Conservation (phyloP, 2,329 filamentous ascomycete genomes). For the Colletotrichum horii region DNA sequence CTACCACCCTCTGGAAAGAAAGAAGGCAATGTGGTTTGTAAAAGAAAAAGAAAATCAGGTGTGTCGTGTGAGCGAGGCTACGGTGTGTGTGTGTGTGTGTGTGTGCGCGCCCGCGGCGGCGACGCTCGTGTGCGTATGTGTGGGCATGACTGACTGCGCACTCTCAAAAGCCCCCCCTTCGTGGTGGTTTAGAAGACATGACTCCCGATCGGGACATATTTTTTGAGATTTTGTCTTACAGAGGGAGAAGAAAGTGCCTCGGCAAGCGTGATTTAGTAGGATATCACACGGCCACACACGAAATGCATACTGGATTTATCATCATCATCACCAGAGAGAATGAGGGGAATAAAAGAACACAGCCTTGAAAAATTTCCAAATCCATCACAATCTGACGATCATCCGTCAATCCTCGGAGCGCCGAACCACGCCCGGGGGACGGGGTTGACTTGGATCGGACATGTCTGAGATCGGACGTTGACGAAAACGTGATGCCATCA, state of each 20-base stretch:
- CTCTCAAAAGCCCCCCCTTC: not conserved
- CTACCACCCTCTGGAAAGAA: not conserved
- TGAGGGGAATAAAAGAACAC: not conserved
- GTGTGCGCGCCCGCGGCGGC: not conserved
- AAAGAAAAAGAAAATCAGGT: not conserved
- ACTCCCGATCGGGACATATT: conserved; percentile 13
- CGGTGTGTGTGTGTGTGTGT: not conserved
- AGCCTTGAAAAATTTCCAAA: not conserved
- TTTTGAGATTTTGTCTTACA: conserved; percentile 1
- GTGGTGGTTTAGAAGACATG: not conserved
- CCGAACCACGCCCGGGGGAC: not conserved
- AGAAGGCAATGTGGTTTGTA: not conserved
- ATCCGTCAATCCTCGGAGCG: not conserved
- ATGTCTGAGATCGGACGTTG: not conserved
- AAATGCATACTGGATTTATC: not conserved
- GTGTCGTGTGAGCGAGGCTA: not conserved
- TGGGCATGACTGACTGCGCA: not conserved
- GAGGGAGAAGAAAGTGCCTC: not conserved
- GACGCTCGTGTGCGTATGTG: not conserved
- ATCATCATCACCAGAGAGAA: not conserved
- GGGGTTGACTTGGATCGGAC: not conserved
- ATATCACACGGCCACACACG: not conserved
- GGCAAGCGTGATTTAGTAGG: not conserved
- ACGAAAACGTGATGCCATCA: conserved; percentile 8
- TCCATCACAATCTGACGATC: not conserved